phyloP scores from a whole-genome alignment of 768 basidiomycete species.

The Gloeophyllum trabeum region DNA sequence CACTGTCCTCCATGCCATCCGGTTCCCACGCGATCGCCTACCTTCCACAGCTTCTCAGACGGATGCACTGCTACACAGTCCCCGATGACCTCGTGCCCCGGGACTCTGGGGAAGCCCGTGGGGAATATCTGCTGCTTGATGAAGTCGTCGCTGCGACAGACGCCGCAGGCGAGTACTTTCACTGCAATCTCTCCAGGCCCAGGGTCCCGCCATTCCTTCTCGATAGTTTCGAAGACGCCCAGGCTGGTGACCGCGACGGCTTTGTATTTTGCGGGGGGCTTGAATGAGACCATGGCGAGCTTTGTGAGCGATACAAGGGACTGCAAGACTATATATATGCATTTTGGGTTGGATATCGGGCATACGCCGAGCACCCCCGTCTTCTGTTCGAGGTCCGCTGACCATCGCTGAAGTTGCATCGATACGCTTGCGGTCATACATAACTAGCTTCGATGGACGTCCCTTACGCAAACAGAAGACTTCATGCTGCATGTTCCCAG shows the following conservation, averaged over 20 bases:
- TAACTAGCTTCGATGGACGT: too few species aligned
- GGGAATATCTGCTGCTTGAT: not conserved
- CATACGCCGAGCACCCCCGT: too few species aligned
- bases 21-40: constrained; percentile 6
- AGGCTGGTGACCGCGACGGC: not conserved
- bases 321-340: too few species aligned
- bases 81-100: constrained; percentile 8
- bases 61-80: constrained; percentile 4
- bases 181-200: not conserved
- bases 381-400: too few species aligned
- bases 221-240: constrained; percentile 1
- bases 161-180: constrained; percentile 2
- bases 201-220: not conserved
- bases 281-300: too few species aligned
- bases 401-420: too few species aligned
- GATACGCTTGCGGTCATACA: too few species aligned
- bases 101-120: not conserved
- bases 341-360: too few species aligned
- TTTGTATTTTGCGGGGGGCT: not conserved
- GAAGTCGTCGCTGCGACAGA: not conserved
- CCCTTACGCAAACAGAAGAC: too few species aligned
- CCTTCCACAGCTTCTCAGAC: constrained; percentile 1
- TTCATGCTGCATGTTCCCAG: too few species aligned
- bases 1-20: constrained; percentile 8
- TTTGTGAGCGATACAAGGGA: too few species aligned